phyloP scores from a whole-genome alignment of 179 eudicot species.

The Spinacia oleracea region DNA sequence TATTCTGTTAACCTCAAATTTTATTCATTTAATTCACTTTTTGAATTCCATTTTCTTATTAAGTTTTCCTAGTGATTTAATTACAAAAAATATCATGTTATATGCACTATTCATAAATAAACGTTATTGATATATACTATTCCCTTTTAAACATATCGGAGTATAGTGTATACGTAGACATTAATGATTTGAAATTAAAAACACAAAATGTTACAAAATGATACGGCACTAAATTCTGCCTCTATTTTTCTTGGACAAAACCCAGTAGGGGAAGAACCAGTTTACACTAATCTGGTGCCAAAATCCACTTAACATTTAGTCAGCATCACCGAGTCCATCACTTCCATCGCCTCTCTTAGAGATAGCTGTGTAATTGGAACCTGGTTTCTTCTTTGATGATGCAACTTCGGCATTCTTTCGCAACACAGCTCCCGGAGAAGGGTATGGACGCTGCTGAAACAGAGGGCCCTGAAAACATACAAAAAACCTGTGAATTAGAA shows the following conservation, averaged over 20 bases:
- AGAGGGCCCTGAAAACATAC: slow-evolving; percentile 84
- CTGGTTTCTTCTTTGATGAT: slow-evolving; percentile 77
- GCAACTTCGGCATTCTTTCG: slow-evolving; percentile 94
- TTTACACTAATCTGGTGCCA: background rate
- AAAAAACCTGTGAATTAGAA: slow-evolving; percentile 9
- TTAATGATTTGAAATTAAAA: no score
- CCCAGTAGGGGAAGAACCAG: background rate
- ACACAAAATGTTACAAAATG: background rate
- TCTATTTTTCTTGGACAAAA: background rate
- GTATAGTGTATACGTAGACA: no score
- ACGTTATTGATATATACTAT: no score
- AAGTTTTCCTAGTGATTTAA: no score
- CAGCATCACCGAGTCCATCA: slow-evolving; percentile 99
- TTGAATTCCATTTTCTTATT: no score
- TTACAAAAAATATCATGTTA: no score
- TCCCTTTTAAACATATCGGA: no score
- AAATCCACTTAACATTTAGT: slow-evolving; percentile 35
- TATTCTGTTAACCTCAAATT: no score
- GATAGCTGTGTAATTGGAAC: slow-evolving; percentile 61
- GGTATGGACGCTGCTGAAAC: slow-evolving; percentile 98
- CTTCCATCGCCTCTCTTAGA: slow-evolving; percentile 99
- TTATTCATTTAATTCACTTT: no score
- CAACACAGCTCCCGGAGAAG: slow-evolving; percentile 96
- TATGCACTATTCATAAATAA: no score
- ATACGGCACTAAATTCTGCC: background rate